Evolutionary conservation across 2,329 filamentous ascomycete genomes (phyloP).

Genomic region (Fusarium incarnatum): DNA sequence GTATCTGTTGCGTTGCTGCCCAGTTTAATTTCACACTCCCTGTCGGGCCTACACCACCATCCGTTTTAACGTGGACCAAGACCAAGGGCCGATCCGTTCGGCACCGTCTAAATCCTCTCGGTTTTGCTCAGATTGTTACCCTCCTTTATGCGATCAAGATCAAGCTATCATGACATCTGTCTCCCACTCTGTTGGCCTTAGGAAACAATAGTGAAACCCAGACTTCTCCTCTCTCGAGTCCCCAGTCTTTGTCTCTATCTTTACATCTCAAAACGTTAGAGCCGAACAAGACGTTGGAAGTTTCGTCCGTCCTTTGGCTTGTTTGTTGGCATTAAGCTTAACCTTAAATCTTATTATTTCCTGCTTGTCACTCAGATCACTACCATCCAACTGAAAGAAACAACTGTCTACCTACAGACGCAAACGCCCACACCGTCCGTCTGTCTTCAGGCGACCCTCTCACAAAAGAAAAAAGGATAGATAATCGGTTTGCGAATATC

Average conservation of each 20-base stretch:
- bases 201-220: slow-evolving; percentile 19
- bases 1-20: slow-evolving; percentile 23
- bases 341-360: slow-evolving; percentile 43
- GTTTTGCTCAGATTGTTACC: slow-evolving; percentile 16
- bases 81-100: slow-evolving; percentile 47
- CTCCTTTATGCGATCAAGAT: slow-evolving; percentile 18
- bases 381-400: slow-evolving; percentile 8
- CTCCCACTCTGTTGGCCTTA: slow-evolving; percentile 19
- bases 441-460: slow-evolving; percentile 25
- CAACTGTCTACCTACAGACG: slow-evolving; percentile 10
- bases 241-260: background rate
- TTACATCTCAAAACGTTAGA: slow-evolving; percentile 8
- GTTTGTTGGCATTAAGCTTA: slow-evolving; percentile 22
- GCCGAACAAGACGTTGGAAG: slow-evolving; percentile 33
- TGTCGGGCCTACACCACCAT: slow-evolving; percentile 30
- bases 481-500: slow-evolving; percentile 1
- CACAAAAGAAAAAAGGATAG: slow-evolving; percentile 18
- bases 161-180: slow-evolving; percentile 14
- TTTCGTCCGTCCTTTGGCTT: slow-evolving; percentile 23
- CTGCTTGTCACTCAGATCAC: slow-evolving; percentile 39
- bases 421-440: slow-evolving; percentile 26
- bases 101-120: slow-evolving; percentile 27
- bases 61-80: slow-evolving; percentile 42
- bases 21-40: slow-evolving; percentile 35
- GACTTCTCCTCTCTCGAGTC: slow-evolving; percentile 1